Conservation (phyloP, 257 asterid genomes). For the Mitragyna speciosa region DNA sequence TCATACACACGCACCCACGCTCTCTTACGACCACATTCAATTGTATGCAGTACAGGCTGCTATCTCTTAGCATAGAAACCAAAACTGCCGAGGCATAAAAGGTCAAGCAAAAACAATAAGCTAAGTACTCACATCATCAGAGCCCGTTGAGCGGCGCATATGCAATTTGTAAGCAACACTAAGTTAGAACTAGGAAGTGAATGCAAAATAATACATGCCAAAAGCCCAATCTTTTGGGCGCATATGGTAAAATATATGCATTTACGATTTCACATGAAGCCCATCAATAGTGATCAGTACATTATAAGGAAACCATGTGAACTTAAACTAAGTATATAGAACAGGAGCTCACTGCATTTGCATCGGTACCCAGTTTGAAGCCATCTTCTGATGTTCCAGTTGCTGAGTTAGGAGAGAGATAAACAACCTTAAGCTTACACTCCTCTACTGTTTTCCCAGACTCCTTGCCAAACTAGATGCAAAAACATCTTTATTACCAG, state of each 20-base stretch:
- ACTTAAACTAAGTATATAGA: conserved; percentile 1
- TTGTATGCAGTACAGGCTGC: not conserved
- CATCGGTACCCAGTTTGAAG: conserved; percentile 25
- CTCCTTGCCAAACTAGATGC: conserved; percentile 65
- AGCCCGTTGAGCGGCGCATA: conserved; percentile 14
- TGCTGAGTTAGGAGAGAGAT: conserved; percentile 41
- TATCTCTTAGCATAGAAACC: conserved; percentile 10
- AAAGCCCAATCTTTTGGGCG: not conserved
- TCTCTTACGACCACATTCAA: not conserved
- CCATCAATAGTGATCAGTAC: not conserved
- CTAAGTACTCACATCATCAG: conserved; percentile 22
- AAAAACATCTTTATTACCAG: conserved; percentile 13
- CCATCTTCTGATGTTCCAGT: conserved; percentile 35
- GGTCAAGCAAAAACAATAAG: not conserved
- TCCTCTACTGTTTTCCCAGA: conserved; percentile 55
- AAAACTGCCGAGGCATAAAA: not conserved
- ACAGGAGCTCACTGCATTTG: conserved; percentile 38
- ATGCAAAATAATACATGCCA: not conserved
- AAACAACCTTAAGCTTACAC: conserved; percentile 72
- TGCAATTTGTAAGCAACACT: conserved; percentile 6
- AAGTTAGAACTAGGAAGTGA: conserved; percentile 2
- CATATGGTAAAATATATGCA: not conserved
- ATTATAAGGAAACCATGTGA: not conserved
- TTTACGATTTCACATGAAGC: not conserved
- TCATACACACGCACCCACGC: not conserved